These are phyloP conservation scores for Aurifilum marmelostoma DNA, from an alignment of 2,329 filamentous ascomycete species.

Conservation along the genomic window DNA sequence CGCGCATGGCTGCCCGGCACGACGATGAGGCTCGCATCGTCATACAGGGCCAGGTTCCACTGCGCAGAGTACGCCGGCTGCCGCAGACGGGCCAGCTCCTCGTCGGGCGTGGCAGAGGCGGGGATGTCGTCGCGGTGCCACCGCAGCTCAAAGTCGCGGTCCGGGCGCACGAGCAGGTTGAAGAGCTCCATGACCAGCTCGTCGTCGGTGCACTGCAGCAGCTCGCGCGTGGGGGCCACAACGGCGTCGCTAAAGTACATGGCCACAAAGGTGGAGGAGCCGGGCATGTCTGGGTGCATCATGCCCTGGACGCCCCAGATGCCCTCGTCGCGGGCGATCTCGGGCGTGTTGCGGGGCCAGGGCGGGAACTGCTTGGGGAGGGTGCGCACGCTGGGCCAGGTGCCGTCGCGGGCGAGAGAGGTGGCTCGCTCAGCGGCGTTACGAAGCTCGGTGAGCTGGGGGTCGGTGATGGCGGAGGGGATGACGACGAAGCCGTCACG, in stretches of 20 bases:
- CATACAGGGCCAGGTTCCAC: constrained; percentile 83
- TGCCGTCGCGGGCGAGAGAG: constrained; percentile 64
- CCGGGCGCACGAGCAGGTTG: constrained; percentile 80
- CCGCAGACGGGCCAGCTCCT: constrained; percentile 66
- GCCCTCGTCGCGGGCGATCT: constrained; percentile 50
- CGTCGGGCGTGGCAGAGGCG: constrained; percentile 63
- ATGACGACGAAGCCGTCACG: constrained; percentile 66
- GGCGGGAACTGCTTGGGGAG: constrained; percentile 91
- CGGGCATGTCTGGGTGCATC: constrained; percentile 29
- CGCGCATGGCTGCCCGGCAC: constrained; percentile 77
- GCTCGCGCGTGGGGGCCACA: constrained; percentile 63
- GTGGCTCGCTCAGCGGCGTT: constrained; percentile 61
- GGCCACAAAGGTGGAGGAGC: constrained; percentile 58
- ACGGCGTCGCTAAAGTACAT: constrained; percentile 74
- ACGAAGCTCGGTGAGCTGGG: constrained; percentile 63
- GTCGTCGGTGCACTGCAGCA: constrained; percentile 62
- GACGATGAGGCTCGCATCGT: constrained; percentile 73
- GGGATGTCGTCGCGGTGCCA: constrained; percentile 89
- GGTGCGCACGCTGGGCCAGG: constrained; percentile 82
- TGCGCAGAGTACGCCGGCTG: constrained; percentile 75
- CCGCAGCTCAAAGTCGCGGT: constrained; percentile 69
- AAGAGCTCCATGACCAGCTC: constrained; percentile 84
- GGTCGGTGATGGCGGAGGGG: constrained; percentile 61
- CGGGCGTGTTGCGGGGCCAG: constrained; percentile 52
- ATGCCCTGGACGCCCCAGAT: constrained; percentile 66